Conservation (phyloP, 106 monocot genomes). For the Iris macrosiphon region DNA sequence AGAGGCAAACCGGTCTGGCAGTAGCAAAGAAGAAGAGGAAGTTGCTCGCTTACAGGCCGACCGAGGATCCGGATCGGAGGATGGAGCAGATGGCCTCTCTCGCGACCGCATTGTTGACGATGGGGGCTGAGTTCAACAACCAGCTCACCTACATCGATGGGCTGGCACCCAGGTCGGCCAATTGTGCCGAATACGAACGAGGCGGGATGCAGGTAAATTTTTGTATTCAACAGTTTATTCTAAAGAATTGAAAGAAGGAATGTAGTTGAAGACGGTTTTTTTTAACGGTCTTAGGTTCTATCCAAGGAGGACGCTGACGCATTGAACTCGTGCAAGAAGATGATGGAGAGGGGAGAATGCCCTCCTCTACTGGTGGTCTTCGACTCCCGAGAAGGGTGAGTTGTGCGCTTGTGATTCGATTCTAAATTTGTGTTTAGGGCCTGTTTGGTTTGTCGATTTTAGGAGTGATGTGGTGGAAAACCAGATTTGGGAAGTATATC, state of each 20-base stretch:
- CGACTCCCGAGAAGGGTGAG: slow-evolving; percentile 73
- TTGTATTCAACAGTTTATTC: background rate
- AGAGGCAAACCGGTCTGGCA: slow-evolving; percentile 18
- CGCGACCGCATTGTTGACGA: slow-evolving; percentile 72
- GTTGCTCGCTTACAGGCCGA: slow-evolving; percentile 72
- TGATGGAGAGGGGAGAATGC: slow-evolving; percentile 89
- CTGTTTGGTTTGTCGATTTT: background rate
- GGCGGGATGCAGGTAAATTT: slow-evolving; percentile 87
- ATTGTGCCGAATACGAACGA: slow-evolving; percentile 47
- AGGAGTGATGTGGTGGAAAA: background rate
- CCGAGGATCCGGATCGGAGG: slow-evolving; percentile 47
- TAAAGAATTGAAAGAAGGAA: too few relatives aligned
- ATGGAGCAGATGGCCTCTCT: slow-evolving; percentile 93
- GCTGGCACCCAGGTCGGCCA: slow-evolving; percentile 78
- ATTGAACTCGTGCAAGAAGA: slow-evolving; percentile 60
- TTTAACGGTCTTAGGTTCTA: slow-evolving; percentile 46
- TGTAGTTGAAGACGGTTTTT: background rate
- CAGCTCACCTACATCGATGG: slow-evolving; percentile 56
- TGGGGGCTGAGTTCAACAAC: slow-evolving; percentile 68
- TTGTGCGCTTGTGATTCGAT: background rate
- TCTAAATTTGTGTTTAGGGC: background rate
- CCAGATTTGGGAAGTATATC: background rate
- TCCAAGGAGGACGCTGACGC: slow-evolving; percentile 73
- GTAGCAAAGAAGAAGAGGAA: slow-evolving; percentile 72
- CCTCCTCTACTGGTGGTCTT: slow-evolving; percentile 84